These are phyloP conservation scores for Lecanosticta acicola DNA, from an alignment of 2,329 filamentous ascomycete species.

Conservation along the genomic window DNA sequence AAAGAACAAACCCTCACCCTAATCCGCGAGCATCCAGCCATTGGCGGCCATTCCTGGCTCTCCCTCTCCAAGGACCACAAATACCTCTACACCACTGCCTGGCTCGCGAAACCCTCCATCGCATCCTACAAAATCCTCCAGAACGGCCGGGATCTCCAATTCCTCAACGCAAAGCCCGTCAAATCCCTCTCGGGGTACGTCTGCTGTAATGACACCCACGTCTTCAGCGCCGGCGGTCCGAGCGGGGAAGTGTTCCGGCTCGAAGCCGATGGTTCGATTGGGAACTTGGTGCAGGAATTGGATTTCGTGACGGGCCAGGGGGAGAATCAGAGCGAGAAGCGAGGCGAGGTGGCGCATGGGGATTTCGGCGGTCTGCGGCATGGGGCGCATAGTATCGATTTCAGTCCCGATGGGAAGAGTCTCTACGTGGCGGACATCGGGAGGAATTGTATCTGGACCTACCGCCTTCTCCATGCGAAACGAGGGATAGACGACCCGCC, in stretches of 20 bases:
- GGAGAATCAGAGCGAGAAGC: slow-evolving; percentile 25
- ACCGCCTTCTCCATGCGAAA: slow-evolving; percentile 21
- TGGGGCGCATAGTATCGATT: slow-evolving; percentile 31
- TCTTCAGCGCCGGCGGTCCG: slow-evolving; percentile 32
- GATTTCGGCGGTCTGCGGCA: slow-evolving; percentile 33
- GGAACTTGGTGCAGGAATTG: slow-evolving; percentile 30
- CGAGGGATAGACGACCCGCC: slow-evolving; percentile 18
- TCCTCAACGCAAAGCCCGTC: slow-evolving; percentile 31
- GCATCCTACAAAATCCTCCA: slow-evolving; percentile 27
- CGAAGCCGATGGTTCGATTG: slow-evolving; percentile 27
- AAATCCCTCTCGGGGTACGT: slow-evolving; percentile 31
- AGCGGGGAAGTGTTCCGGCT: slow-evolving; percentile 32
- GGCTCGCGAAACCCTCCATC: slow-evolving; percentile 31
- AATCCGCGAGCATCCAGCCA: slow-evolving; percentile 26
- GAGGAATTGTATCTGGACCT: slow-evolving; percentile 34
- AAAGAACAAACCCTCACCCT: slow-evolving; percentile 17
- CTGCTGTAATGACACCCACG: slow-evolving; percentile 26
- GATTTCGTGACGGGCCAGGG: slow-evolving; percentile 28
- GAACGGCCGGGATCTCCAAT: slow-evolving; percentile 23
- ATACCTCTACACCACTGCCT: slow-evolving; percentile 33
- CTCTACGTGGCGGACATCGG: slow-evolving; percentile 34
- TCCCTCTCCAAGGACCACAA: slow-evolving; percentile 27
- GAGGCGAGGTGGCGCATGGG: slow-evolving; percentile 29
- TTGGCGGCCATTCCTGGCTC: slow-evolving; percentile 34
- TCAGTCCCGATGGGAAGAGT: slow-evolving; percentile 27